Conservation (phyloP, 179 eudicot species). For the Beta corolliflora region DNA sequence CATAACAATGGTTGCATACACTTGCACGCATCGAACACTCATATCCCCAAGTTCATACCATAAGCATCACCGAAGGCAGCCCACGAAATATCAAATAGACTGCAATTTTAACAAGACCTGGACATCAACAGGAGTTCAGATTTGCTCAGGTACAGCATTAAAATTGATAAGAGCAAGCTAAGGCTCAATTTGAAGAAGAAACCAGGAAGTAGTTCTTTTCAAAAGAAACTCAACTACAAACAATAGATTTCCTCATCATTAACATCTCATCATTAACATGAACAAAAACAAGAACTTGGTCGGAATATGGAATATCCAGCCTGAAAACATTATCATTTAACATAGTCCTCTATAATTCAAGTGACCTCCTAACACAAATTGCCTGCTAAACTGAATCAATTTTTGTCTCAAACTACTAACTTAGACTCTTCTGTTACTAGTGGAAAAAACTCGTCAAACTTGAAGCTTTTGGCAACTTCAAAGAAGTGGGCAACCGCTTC, state of each 20-base stretch:
- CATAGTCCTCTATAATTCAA: conserved; percentile 12
- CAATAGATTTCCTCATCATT: background rate
- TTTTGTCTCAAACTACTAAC: conserved; percentile 40
- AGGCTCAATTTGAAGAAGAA: background rate
- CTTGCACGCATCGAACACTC: too few relatives aligned
- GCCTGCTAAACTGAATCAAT: background rate
- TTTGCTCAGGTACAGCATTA: too few relatives aligned
- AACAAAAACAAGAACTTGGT: background rate
- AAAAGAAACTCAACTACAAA: background rate
- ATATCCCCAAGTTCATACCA: too few relatives aligned
- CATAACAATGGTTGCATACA: too few relatives aligned
- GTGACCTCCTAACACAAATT: background rate
- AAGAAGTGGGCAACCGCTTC: conserved; percentile 96
- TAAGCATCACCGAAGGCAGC: too few relatives aligned
- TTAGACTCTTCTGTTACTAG: conserved; percentile 35
- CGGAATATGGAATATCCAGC: background rate
- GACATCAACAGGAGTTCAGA: too few relatives aligned
- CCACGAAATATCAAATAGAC: too few relatives aligned
- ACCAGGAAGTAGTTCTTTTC: background rate
- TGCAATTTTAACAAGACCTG: too few relatives aligned
- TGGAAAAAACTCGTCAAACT: conserved; percentile 38
- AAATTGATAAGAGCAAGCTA: background rate
- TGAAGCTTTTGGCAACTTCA: conserved; percentile 75
- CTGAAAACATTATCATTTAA: background rate
- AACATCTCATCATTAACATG: background rate